A percentile compares a stretch with the other conserved stretches of the same genome.
Conservation (phyloP, 179 eudicot species). For the Beta macrorhiza region DNA sequence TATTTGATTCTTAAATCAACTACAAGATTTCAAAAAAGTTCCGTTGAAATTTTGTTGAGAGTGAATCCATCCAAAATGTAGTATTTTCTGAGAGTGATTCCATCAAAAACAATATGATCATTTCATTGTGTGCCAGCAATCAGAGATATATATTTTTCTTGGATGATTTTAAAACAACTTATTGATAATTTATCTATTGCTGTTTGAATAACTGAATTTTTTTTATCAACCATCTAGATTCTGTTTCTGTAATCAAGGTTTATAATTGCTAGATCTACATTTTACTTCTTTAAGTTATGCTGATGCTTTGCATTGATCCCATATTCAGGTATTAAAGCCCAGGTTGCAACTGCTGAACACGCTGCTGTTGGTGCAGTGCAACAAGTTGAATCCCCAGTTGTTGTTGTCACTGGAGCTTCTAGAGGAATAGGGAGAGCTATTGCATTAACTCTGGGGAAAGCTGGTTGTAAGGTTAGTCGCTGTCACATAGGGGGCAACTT, state of each 20-base stretch:
- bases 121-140: not conserved
- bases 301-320: constrained; percentile 15
- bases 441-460: constrained; percentile 82
- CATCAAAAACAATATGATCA: not conserved
- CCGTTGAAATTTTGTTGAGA: not conserved
- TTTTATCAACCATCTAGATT: not conserved
- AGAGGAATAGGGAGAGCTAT: constrained; percentile 91
- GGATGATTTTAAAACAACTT: not conserved
- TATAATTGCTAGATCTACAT: not conserved
- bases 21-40: not conserved
- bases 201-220: not conserved
- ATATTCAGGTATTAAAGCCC: constrained; percentile 60
- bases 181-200: too few relatives aligned
- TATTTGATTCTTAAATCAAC: not conserved
- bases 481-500: not conserved
- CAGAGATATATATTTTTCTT: not conserved
- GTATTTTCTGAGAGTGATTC: too few relatives aligned
- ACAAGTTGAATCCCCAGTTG: constrained; percentile 75
- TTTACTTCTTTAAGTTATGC: not conserved
- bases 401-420: constrained; percentile 88
- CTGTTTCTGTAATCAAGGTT: not conserved
- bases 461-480: constrained; percentile 80
- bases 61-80: not conserved
- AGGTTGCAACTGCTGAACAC: constrained; percentile 58
- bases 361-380: constrained; percentile 42